phyloP scores from a whole-genome alignment of 352 stramenopile genomes.

The Phytopythium aichiense region DNA sequence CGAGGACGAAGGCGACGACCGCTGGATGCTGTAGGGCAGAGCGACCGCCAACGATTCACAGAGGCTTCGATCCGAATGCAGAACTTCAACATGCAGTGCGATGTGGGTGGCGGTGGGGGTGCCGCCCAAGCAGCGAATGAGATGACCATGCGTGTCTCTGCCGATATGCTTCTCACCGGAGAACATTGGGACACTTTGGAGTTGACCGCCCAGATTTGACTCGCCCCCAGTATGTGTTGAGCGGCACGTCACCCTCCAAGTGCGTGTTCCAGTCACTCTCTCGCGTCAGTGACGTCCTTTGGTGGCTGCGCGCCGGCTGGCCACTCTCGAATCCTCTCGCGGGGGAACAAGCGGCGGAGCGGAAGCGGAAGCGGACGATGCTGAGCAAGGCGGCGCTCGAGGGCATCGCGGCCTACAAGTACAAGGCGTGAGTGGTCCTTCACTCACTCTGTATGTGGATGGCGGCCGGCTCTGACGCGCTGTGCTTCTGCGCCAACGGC shows the following conservation, averaged over 20 bases:
- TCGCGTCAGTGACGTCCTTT: neutral
- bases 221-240: too few relatives aligned
- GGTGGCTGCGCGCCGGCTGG: neutral
- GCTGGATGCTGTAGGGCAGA: neutral
- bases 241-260: neutral
- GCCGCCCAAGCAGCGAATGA: too few relatives aligned
- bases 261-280: conserved; percentile 5
- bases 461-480: neutral
- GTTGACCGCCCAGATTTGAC: too few relatives aligned
- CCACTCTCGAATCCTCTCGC: conserved; percentile 3
- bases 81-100: too few relatives aligned
- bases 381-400: conserved; percentile 72
- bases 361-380: conserved; percentile 26
- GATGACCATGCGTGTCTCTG: too few relatives aligned
- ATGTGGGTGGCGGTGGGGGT: too few relatives aligned
- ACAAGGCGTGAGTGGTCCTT: conserved; percentile 67
- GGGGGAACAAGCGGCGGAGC: neutral
- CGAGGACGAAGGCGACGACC: neutral
- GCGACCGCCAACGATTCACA: too few relatives aligned
- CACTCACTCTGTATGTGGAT: neutral
- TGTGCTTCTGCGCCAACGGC: neutral
- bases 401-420: conserved; percentile 85
- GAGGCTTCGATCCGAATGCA: too few relatives aligned
- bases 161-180: too few relatives aligned
- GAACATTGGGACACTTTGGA: too few relatives aligned